Base-by-base conservation (phyloP, 2,329 filamentous ascomycete species). In the Penicillium janthinellum region DNA sequence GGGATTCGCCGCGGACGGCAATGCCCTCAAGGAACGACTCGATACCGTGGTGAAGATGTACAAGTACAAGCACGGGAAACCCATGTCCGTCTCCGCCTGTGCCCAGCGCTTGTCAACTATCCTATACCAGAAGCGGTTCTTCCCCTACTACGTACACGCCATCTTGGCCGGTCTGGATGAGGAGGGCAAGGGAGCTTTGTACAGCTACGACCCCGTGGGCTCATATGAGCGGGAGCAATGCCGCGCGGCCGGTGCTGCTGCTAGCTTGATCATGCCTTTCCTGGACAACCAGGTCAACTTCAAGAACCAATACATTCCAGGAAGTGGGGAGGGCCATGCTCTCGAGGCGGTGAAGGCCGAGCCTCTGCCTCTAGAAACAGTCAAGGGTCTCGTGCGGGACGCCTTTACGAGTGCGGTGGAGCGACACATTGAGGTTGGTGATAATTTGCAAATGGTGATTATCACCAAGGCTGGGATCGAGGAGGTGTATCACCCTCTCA, bases 201-300 rank as follows among this genome's bases (percentile, higher is more conserved):
- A 97, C 84, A 95, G 90, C 65, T 99, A 99, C 81, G 95, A 99
- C 75, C 95, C 95, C 0, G 95, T 99, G 44, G 95, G 95, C 69
- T 96, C 91, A 76, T 99, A 98, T 80, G 95, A 99, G 84, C 84
- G 95, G 67, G 95, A 99, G 81, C 91, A 96, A 81, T 97, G 93
- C 81, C 88, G 94, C 66, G 93, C 95, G 38, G 95, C 91, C 44
- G 95, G 95, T 70, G 93, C 95, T 14, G 93, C 93, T 20, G 90
- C 92, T 56, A 95, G 91, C 72, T 81, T 99, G 78, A 99, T 99
- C 79, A 99, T 97, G 91, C 95, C 95, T 1, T 99, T 99, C 84
- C 81, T 99, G 73, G 95, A 99, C 79, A 99, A 99, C 78, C 96
- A 99, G 81, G 95, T 99, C 82, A 98, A 98, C 82, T 94, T 94